Conservation (phyloP, 495 filamentous ascomycete species). For the Tuber brumale region DNA sequence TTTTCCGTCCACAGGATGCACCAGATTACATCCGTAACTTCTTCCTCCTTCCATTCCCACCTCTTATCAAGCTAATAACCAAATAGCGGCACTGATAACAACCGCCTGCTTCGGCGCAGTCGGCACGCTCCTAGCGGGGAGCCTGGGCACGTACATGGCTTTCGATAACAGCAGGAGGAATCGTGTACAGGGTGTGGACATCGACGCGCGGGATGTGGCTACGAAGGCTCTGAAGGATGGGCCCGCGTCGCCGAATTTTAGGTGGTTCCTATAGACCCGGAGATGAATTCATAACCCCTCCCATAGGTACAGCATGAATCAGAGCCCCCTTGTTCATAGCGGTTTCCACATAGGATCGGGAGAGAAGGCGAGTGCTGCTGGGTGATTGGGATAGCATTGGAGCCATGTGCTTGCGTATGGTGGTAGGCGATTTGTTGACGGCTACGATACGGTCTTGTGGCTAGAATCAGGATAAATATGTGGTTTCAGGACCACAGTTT, state of each 20-base stretch:
- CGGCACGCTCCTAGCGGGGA: slow-evolving; percentile 54
- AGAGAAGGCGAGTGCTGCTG: not conserved
- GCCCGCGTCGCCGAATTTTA: slow-evolving; percentile 57
- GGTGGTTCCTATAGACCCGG: slow-evolving; percentile 57
- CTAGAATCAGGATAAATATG: not conserved
- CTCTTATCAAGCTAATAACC: not conserved
- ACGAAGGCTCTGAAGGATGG: slow-evolving; percentile 64
- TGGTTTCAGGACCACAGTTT: not conserved
- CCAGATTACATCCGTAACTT: slow-evolving; percentile 59
- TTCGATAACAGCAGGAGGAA: slow-evolving; percentile 63
- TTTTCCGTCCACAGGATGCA: slow-evolving; percentile 63
- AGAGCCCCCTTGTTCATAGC: not conserved
- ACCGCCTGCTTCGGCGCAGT: slow-evolving; percentile 65
- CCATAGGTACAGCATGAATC: not conserved
- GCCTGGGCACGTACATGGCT: slow-evolving; percentile 62
- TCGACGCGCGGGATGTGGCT: slow-evolving; percentile 60
- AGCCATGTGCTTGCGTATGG: not conserved
- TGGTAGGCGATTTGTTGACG: not conserved
- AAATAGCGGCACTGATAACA: slow-evolving; percentile 57
- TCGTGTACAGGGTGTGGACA: slow-evolving; percentile 52
- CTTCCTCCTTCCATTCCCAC: not conserved
- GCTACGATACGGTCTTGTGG: not conserved
- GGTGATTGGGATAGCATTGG: not conserved
- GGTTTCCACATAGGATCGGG: not conserved
- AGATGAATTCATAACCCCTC: not conserved